These are phyloP conservation scores for Didymella pinodella DNA, from an alignment of 2,329 filamentous ascomycete genomes.

Conservation along the genomic window DNA sequence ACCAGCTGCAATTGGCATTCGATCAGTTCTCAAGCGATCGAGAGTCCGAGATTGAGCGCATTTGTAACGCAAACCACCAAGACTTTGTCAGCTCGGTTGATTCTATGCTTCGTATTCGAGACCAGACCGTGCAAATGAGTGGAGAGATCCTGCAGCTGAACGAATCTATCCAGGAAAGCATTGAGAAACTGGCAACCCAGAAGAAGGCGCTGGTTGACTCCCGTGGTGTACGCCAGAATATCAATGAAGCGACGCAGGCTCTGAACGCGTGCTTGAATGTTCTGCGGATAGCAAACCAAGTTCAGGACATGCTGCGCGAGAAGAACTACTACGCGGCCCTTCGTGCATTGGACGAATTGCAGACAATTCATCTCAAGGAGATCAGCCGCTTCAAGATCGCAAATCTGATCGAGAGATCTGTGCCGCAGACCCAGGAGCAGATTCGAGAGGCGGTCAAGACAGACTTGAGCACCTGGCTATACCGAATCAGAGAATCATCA, in stretches of 20 bases:
- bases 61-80: conserved; percentile 95
- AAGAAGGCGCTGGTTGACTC: conserved; percentile 95
- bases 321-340: conserved; percentile 96
- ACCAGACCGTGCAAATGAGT: conserved; percentile 87
- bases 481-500: conserved; percentile 91
- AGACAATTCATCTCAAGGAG: conserved; percentile 94
- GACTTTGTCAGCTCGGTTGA: conserved; percentile 95
- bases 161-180: conserved; percentile 92
- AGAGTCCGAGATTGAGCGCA: conserved; percentile 89
- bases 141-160: conserved; percentile 91
- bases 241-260: conserved; percentile 88
- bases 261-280: conserved; percentile 92
- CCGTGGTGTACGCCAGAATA: conserved; percentile 89
- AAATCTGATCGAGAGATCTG: conserved; percentile 93
- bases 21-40: conserved; percentile 84
- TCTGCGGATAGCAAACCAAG: conserved; percentile 88
- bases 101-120: conserved; percentile 88
- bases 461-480: conserved; percentile 96
- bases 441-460: conserved; percentile 98
- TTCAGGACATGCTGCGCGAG: conserved; percentile 87
- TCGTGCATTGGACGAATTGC: conserved; percentile 91
- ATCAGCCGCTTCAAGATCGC: conserved; percentile 95
- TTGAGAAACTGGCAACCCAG: conserved; percentile 90
- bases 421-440: conserved; percentile 87
- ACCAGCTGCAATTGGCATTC: conserved; percentile 79